Conservation (phyloP, 1,284 basidiomycete genomes). For the Boletus mariae region DNA sequence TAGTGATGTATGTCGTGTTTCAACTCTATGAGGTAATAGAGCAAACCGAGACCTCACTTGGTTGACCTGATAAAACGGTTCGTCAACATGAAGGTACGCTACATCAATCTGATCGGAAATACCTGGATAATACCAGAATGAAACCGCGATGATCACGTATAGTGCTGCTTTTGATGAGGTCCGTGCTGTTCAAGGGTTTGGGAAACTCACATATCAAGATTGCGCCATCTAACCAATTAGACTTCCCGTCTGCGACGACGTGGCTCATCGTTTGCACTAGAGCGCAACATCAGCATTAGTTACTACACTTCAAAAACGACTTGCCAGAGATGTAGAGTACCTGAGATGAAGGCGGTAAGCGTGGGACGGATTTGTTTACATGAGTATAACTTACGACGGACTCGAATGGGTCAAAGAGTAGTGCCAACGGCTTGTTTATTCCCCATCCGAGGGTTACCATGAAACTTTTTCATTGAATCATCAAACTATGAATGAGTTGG, state of each 20-base stretch:
- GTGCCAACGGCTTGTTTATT: slow-evolving; percentile 62
- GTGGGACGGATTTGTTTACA: background rate
- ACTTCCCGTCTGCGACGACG: slow-evolving; percentile 79
- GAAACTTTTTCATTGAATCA: slow-evolving; percentile 39
- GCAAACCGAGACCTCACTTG: slow-evolving; percentile 18
- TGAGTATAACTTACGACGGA: slow-evolving; percentile 48
- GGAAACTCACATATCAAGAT: slow-evolving; percentile 61
- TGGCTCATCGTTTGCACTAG: slow-evolving; percentile 76
- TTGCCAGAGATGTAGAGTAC: slow-evolving; percentile 37
- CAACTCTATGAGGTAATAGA: slow-evolving; percentile 9
- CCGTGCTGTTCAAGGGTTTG: too few species aligned
- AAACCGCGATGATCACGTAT: slow-evolving; percentile 39
- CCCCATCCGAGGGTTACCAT: slow-evolving; percentile 68
- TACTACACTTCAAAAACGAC: slow-evolving; percentile 1
- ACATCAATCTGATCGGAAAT: background rate
- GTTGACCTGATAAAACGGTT: slow-evolving; percentile 20
- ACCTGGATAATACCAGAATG: slow-evolving; percentile 44
- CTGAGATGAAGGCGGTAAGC: slow-evolving; percentile 29
- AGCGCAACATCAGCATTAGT: slow-evolving; percentile 6
- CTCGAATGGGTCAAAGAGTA: slow-evolving; percentile 81
- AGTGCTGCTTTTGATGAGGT: slow-evolving; percentile 25
- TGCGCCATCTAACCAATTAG: slow-evolving; percentile 78
- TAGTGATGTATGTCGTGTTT: slow-evolving; percentile 1
- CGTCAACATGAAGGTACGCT: slow-evolving; percentile 3
- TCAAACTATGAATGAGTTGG: background rate